These are phyloP conservation scores for Sarocladium kiliense DNA, from an alignment of 2,329 filamentous ascomycete species.

Conservation along the genomic window DNA sequence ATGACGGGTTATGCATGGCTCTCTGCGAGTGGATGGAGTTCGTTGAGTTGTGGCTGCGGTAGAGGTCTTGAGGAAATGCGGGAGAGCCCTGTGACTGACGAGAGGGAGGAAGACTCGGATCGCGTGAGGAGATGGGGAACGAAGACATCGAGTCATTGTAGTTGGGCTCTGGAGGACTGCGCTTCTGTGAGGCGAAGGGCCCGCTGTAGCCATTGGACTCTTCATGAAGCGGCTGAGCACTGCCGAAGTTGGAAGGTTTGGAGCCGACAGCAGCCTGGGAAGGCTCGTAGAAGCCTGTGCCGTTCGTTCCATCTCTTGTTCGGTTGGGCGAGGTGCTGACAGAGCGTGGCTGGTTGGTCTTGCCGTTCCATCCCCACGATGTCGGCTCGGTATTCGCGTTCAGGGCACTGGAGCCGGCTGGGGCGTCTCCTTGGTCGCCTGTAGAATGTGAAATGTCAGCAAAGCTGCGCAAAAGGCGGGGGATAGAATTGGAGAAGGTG, in stretches of 20 bases:
- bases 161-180: conserved; percentile 30
- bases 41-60: conserved; percentile 38
- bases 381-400: conserved; percentile 64
- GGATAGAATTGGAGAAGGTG: neutral
- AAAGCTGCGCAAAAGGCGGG: neutral
- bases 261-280: conserved; percentile 35
- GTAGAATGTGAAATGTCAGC: neutral
- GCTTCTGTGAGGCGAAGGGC: conserved; percentile 23
- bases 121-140: conserved; percentile 37
- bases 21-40: conserved; percentile 44
- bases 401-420: conserved; percentile 65
- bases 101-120: conserved; percentile 51
- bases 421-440: conserved; percentile 29
- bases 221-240: neutral
- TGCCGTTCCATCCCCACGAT: conserved; percentile 45
- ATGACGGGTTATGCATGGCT: conserved; percentile 35
- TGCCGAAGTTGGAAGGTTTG: conserved; percentile 10
- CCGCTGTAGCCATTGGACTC: conserved; percentile 21
- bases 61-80: conserved; percentile 25
- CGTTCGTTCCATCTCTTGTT: conserved; percentile 33
- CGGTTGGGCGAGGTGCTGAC: conserved; percentile 55
- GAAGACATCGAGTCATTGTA: conserved; percentile 32
- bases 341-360: conserved; percentile 37
- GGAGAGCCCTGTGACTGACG: conserved; percentile 44
- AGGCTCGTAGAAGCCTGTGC: conserved; percentile 38